A percentile compares a stretch with the other conserved stretches of the same genome.
phyloP scores from a whole-genome alignment of 768 basidiomycete genomes.

The Suillus placidus region DNA sequence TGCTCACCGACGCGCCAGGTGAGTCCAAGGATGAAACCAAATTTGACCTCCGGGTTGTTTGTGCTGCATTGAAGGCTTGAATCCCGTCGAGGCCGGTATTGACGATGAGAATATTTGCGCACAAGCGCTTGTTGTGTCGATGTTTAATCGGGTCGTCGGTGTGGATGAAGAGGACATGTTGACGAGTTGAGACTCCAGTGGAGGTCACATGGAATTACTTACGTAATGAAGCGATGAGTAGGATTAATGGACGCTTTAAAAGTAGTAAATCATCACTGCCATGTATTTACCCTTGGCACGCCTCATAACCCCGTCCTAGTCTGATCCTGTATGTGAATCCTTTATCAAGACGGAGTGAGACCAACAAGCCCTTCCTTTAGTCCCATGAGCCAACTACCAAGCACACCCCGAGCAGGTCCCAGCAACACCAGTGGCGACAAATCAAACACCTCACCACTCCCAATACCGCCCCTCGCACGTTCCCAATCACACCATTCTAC shows the following conservation, averaged over 20 bases:
- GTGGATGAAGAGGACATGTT: not conserved
- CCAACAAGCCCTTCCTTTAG: not conserved
- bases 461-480: not conserved
- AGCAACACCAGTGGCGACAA: not conserved
- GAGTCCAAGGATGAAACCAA: not conserved
- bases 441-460: not conserved
- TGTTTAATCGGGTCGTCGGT: not conserved
- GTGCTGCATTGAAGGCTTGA: too few relatives aligned
- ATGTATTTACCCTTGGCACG: too few relatives aligned
- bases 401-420: not conserved
- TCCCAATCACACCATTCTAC: not conserved
- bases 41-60: not conserved
- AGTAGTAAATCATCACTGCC: too few relatives aligned
- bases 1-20: not conserved
- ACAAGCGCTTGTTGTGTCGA: too few relatives aligned
- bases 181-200: not conserved
- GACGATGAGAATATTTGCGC: too few relatives aligned
- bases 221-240: too few relatives aligned
- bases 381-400: slow-evolving; percentile 6
- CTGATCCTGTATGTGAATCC: not conserved
- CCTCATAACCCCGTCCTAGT: not conserved
- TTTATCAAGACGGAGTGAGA: not conserved
- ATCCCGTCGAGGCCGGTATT: too few relatives aligned
- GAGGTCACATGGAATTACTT: too few relatives aligned
- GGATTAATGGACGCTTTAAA: too few relatives aligned